Conservation (phyloP, 2,329 filamentous ascomycete genomes). For the Fusarium paranaense region DNA sequence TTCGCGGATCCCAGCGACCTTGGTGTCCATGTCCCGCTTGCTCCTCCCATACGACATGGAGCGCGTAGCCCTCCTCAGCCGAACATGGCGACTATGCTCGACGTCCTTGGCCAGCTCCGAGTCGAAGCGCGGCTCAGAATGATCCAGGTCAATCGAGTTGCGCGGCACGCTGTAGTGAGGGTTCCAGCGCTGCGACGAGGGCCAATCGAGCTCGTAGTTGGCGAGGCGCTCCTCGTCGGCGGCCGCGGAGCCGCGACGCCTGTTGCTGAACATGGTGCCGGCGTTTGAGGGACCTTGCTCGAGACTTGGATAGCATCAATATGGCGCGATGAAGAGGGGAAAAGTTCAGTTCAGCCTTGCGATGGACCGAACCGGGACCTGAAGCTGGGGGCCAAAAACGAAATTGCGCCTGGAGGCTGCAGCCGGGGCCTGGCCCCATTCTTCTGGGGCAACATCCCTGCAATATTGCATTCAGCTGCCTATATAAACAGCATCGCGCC, state of each 20-base stretch:
- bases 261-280: constrained; percentile 23
- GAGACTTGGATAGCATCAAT: neutral
- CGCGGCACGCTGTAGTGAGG: constrained; percentile 40
- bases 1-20: neutral
- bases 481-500: neutral
- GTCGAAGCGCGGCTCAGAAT: neutral
- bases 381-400: constrained; percentile 1
- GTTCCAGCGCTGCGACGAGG: constrained; percentile 43
- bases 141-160: constrained; percentile 26
- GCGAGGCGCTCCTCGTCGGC: constrained; percentile 18
- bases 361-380: neutral
- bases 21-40: constrained; percentile 31
- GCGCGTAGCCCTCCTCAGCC: neutral
- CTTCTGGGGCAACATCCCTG: neutral
- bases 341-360: neutral
- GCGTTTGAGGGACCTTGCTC: neutral
- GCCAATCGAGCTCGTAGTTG: constrained; percentile 36
- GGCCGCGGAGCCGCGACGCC: neutral
- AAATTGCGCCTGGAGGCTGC: neutral
- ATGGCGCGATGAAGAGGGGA: neutral
- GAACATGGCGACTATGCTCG: neutral
- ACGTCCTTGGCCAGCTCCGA: constrained; percentile 7
- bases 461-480: neutral
- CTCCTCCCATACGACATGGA: constrained; percentile 24
- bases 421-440: neutral